These are phyloP conservation scores for Penicillium sp. DNA, from an alignment of 2,329 filamentous ascomycete species.

Conservation along the genomic window DNA sequence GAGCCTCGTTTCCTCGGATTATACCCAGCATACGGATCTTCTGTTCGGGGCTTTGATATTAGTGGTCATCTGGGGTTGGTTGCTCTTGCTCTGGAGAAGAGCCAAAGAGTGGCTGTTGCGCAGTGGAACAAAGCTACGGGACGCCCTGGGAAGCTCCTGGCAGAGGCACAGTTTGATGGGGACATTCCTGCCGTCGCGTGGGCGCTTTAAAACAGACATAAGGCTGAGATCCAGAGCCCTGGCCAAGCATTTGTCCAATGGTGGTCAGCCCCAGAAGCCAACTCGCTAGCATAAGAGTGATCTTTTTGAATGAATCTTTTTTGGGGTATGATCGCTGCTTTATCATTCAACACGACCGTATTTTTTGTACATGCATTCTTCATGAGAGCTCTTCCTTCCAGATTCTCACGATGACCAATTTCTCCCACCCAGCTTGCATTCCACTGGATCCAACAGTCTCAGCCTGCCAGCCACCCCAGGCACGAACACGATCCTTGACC, in stretches of 20 bases:
- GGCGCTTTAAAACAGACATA: conserved; percentile 1
- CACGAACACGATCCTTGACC: conserved; percentile 64
- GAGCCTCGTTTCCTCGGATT: conserved; percentile 52
- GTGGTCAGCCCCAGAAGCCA: no score
- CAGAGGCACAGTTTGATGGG: conserved; percentile 7
- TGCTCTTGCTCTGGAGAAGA: conserved; percentile 55
- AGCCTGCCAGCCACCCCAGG: conserved; percentile 68
- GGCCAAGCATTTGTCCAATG: no score
- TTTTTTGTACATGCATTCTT: background rate
- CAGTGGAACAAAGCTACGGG: conserved; percentile 60
- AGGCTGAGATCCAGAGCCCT: no score
- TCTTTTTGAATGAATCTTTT: no score
- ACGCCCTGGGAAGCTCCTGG: conserved; percentile 46
- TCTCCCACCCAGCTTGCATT: conserved; percentile 91
- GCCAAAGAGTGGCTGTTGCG: conserved; percentile 60
- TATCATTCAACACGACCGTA: background rate
- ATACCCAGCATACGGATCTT: conserved; percentile 61
- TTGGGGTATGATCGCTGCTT: no score
- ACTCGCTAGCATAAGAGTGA: no score
- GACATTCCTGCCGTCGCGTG: conserved; percentile 14
- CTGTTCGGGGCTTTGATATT: conserved; percentile 65
- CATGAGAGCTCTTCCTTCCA: conserved; percentile 56
- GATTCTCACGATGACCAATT: conserved; percentile 82
- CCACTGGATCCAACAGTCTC: conserved; percentile 81
- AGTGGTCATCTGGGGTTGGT: conserved; percentile 62